These are phyloP conservation scores for Malassezia equina DNA, from an alignment of 1,284 basidiomycete genomes.

Conservation along the genomic window DNA sequence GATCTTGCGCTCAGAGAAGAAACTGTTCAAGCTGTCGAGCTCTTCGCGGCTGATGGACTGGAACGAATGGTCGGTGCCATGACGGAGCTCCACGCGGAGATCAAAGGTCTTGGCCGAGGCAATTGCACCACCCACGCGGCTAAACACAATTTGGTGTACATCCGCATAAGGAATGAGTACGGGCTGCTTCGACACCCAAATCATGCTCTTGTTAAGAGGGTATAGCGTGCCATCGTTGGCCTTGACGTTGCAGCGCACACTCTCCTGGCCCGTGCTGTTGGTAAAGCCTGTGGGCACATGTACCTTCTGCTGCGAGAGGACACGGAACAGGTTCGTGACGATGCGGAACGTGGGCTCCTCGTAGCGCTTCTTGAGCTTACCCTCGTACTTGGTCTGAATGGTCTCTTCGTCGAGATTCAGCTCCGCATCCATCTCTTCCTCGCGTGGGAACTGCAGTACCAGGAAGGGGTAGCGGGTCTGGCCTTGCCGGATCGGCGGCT, in stretches of 20 bases:
- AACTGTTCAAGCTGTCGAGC: slow-evolving; percentile 72
- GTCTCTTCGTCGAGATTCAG: slow-evolving; percentile 70
- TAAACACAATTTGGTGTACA: slow-evolving; percentile 83
- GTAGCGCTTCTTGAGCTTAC: slow-evolving; percentile 78
- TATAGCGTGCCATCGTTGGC: slow-evolving; percentile 94
- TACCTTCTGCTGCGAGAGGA: slow-evolving; percentile 80
- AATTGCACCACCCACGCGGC: slow-evolving; percentile 79
- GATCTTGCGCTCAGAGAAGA: slow-evolving; percentile 80
- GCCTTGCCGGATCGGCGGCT: slow-evolving; percentile 89
- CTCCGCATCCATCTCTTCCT: slow-evolving; percentile 93
- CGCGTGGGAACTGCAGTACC: slow-evolving; percentile 91
- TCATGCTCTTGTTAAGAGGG: slow-evolving; percentile 92
- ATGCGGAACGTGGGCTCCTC: slow-evolving; percentile 91
- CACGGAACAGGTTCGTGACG: slow-evolving; percentile 86
- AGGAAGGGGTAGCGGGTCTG: slow-evolving; percentile 96
- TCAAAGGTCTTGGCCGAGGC: slow-evolving; percentile 88
- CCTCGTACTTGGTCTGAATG: slow-evolving; percentile 55
- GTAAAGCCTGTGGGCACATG: slow-evolving; percentile 53
- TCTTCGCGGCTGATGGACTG: slow-evolving; percentile 93
- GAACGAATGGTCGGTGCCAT: slow-evolving; percentile 59
- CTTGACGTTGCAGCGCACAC: slow-evolving; percentile 91
- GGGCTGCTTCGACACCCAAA: slow-evolving; percentile 96
- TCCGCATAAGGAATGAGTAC: slow-evolving; percentile 82
- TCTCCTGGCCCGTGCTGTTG: slow-evolving; percentile 52
- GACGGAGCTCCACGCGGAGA: slow-evolving; percentile 75